Evolutionary conservation across 140 eudicot genomes (phyloP), one percentile per base, ranked within the genome.

Genomic region (Flaveria floridana): DNA sequence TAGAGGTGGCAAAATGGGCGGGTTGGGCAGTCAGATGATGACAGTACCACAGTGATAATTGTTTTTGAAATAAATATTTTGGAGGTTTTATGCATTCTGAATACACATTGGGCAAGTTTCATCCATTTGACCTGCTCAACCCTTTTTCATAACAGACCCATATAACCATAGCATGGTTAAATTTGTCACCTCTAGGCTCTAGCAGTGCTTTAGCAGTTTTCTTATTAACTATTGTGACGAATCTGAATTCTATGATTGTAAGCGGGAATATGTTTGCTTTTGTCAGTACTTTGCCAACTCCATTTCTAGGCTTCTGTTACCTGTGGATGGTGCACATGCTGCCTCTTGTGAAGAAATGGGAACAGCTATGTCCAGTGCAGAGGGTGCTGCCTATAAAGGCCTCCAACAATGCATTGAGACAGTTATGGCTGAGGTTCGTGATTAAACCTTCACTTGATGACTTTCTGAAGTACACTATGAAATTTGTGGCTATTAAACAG

Each of bases 241-340:
- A n/a, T 21, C 65, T 56, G 42, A 52, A 70, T 63, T 65, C 12
- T 68, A 67, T 48, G 13, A 39, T 70, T 56, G 16, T 48, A 67
- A 68, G 39, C 37, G 42, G 39, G 59, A 47, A 19, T 74, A 37
- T 65, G 59, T 50, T 74, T 53, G 12, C 0, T 78, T 66, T 23
- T 84, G 82, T 48, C 85, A 95, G 97, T 95, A 95, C 51, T 95
- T 95, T 84, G 91, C 88, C 11, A 95, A 95, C 82, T 81, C 90
- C 6, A 95, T 95, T 70, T 91, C 99, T 46, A 89, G 95, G 76
- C 96, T 88, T 81, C 72, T 95, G 64, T 85, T 91, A 70, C 99
- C 99, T 57, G 96, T 95, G 65, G 99, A 95, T 84, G 96, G 99
- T 62, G 96, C 97, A 14, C 97, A 95, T 87, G 97, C 99, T 78